phyloP scores from a whole-genome alignment of 2,329 filamentous ascomycete species.

The Alternaria sp. region DNA sequence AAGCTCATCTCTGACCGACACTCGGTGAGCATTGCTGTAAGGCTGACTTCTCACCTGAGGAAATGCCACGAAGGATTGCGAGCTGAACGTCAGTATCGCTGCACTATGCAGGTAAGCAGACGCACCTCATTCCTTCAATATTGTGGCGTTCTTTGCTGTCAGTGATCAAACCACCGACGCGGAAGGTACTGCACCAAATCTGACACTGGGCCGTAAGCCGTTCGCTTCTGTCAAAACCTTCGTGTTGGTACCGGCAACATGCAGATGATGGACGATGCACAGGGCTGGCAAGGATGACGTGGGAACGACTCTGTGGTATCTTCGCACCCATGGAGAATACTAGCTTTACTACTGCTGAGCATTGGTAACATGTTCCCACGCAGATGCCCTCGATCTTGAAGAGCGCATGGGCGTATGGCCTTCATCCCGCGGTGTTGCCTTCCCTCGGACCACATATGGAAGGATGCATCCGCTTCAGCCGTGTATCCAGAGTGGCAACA shows the following conservation, averaged over 20 bases:
- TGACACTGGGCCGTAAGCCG: constrained; percentile 11
- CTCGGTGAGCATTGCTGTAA: constrained; percentile 3
- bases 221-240: constrained; percentile 14
- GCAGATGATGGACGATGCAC: background rate
- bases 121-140: constrained; percentile 21
- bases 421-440: background rate
- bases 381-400: background rate
- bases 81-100: constrained; percentile 8
- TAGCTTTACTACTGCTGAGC: background rate
- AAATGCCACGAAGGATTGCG: constrained; percentile 1
- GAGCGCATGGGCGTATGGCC: background rate
- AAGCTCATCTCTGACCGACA: background rate
- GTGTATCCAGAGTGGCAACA: background rate
- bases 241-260: background rate
- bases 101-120: constrained; percentile 23
- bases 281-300: background rate
- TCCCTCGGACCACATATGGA: background rate
- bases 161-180: constrained; percentile 2
- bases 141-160: constrained; percentile 32
- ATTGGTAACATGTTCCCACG: background rate
- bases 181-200: constrained; percentile 5
- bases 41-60: constrained; percentile 8
- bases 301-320: background rate
- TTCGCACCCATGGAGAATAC: background rate
- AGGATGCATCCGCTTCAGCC: background rate